Base-by-base conservation (phyloP, 805 yeast species). In the Metschnikowia cubensis region DNA sequence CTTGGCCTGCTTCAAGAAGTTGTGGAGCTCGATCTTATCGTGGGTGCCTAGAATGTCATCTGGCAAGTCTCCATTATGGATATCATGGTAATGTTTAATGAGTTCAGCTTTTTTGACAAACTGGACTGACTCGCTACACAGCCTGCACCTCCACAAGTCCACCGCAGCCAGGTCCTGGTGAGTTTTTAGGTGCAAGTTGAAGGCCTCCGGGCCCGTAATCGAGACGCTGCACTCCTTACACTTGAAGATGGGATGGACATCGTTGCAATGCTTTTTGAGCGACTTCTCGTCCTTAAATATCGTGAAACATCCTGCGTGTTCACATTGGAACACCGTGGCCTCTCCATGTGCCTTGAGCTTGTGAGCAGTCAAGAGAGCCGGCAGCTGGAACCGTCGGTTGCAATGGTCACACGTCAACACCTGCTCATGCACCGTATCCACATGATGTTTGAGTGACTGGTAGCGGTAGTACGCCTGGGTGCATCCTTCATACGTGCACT, bases 391-490 rank as follows among this genome's bases (percentile, higher is more conserved):
- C 1, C 69, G 64, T 59, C 83, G 83, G 17, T 77, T 79, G 68
- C 99, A 92, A 7, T 69, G 72, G 14, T 73, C 64, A 61, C 94
- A 86, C 1, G 75, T 70, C 42, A 87, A 70, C 35, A 77, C 69
- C 45, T 69, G 65, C 35, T 76, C 74, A 68, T 91, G 97, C 2
- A 77, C 78, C 4, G 83, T 69, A 31, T 79, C 68, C 1, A 83
- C 68, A 66, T 94, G 97, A 42, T 85, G 85, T 47, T 87, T 75
- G 50, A 89, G 71, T 14, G 88, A 83, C 51, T 87, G 88, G 64
- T 85, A 89, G 57, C 85, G 86, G 60, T 83, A 79, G 60, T 89
- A 92, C 0, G 82, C 65, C 56, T 82, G 88, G 0, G 58, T 55
- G 61, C 99, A 94, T 2, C 74, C 80, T 21, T 76, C 84, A 55